Evolutionary conservation across 73 alveolate species (phyloP).

Genomic region (Uronychia binucleata): DNA sequence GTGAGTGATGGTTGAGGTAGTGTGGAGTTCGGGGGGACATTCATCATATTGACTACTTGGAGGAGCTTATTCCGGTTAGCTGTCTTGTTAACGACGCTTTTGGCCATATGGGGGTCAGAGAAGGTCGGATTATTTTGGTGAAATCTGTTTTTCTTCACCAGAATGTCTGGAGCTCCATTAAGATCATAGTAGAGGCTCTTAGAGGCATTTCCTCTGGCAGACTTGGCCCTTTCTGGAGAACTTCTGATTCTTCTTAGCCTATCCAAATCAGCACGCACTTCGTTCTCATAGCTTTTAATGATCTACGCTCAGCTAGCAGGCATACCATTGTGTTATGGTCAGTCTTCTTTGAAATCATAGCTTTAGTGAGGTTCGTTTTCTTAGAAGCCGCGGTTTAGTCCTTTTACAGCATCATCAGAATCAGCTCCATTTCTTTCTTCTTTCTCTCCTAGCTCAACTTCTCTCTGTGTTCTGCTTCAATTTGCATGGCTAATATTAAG

Average conservation of each 20-base stretch:
- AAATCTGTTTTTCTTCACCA: not conserved
- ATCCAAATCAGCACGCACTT: not conserved
- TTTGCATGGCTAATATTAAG: not conserved
- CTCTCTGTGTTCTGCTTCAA: not conserved
- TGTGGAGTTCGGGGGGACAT: too few relatives aligned
- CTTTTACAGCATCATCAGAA: not conserved
- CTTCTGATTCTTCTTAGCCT: not conserved
- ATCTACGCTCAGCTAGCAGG: not conserved
- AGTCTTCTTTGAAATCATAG: not conserved
- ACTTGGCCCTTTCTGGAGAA: too few relatives aligned
- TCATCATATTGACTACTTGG: too few relatives aligned
- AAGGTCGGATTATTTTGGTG: not conserved
- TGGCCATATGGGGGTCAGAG: not conserved
- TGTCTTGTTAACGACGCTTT: too few relatives aligned
- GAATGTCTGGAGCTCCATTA: not conserved
- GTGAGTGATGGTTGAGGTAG: too few relatives aligned
- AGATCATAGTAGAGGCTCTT: not conserved
- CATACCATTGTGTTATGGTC: not conserved
- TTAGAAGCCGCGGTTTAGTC: not conserved
- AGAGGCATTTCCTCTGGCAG: not conserved
- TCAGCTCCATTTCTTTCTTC: not conserved
- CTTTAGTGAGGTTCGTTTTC: not conserved
- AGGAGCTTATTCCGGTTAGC: too few relatives aligned
- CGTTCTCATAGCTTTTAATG: not conserved
- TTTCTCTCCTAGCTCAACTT: not conserved